Base-by-base conservation (phyloP, 2,329 filamentous ascomycete genomes). In the Cercospora janseana region DNA sequence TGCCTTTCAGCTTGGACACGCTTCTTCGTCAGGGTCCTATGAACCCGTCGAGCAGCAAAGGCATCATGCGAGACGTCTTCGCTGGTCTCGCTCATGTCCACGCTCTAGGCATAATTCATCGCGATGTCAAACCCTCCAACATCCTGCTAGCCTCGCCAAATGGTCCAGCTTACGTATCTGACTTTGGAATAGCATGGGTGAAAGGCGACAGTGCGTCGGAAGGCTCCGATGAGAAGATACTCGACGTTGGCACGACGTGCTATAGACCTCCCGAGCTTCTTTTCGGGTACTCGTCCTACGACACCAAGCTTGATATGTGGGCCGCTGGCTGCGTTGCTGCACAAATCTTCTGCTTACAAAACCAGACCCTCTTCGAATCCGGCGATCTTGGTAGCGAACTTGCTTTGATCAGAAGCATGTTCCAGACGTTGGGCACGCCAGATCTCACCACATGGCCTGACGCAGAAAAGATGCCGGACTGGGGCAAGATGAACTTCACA, bases 131-230 rank as follows among this genome's bases (percentile, higher is more conserved):
- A 65, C 93, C 93, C 0, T 90, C 89, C 0, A 95, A 95, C 46
- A 79, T 98, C 27, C 60, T 69, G 3, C 57, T 69, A 7, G 35
- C 56, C 4, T 58, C 59, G 10, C 51, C 60, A 3, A 45, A 43
- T 20, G 90, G 90, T 5, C 92, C 88, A 4, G 88, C 87, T 3
- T 87, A 84, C 60, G 77, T 98, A 2, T 83, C 88, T 27, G 93
- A 98, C 68, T 97, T 98, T 71, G 92, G 93, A 43, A 94, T 93
- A 29, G 82, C 91, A 6, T 96, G 90, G 90, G 82, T 85, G 58
- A 80, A 85, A 2, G 68, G 76, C 8, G 70, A 75, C 16, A 57
- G 69, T 4, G 70, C 72, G 3, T 78, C 80, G 10, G 93, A 98
- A 66, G 75, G 81, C 1, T 64, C 74, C 6, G 67, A 81, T 46